These are phyloP conservation scores for Arbutus unedo DNA, from an alignment of 148 eudicot genomes.

Conservation along the genomic window DNA sequence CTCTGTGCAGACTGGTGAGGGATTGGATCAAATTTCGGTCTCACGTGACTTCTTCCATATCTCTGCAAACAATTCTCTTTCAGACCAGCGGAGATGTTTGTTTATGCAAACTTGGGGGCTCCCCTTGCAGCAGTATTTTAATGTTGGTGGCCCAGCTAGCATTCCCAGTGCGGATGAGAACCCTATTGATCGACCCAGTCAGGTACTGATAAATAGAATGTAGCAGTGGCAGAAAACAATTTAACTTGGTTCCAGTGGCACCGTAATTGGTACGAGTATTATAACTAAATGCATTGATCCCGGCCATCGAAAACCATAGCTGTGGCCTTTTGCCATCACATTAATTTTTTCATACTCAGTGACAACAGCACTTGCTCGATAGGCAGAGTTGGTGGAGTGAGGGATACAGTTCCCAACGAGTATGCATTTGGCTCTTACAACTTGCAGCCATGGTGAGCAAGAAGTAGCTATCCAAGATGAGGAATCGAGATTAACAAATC, in stretches of 20 bases:
- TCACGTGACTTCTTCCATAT: neutral
- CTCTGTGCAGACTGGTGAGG: too few species aligned
- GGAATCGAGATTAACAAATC: neutral
- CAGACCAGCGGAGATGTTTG: neutral
- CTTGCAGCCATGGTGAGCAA: neutral
- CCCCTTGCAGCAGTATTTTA: neutral
- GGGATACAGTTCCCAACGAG: neutral
- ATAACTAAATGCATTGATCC: neutral
- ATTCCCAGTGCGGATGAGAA: neutral
- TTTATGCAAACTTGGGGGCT: neutral
- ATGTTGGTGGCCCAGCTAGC: neutral
- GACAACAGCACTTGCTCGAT: neutral
- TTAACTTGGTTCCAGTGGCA: neutral
- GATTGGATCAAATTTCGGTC: neutral
- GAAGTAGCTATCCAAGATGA: neutral
- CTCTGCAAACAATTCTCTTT: neutral
- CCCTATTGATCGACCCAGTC: neutral
- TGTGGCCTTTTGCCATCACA: neutral
- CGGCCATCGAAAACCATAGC: neutral
- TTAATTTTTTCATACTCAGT: neutral
- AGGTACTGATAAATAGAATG: neutral
- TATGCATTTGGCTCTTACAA: neutral
- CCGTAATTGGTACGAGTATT: neutral
- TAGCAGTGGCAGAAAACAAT: neutral
- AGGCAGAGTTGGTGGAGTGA: neutral